Conservation (phyloP, 208 protist genomes). For the Trypanosoma congolense region DNA sequence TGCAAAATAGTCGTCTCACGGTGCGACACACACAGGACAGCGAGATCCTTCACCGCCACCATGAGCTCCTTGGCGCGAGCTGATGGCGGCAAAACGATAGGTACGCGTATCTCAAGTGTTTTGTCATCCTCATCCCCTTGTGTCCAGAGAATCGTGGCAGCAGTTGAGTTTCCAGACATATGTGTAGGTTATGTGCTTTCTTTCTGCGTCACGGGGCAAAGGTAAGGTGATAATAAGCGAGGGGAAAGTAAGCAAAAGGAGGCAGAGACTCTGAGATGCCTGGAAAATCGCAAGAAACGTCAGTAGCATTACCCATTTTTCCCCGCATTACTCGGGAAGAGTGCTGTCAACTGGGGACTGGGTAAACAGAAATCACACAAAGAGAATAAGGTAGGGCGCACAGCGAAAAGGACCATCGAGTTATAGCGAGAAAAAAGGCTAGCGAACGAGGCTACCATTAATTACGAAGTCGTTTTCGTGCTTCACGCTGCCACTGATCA, state of each 20-base stretch:
- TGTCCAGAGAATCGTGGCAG: constrained; percentile 67
- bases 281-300: not conserved
- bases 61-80: constrained; percentile 67
- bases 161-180: constrained; percentile 28
- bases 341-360: no score
- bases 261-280: not conserved
- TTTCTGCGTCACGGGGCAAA: not conserved
- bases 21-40: constrained; percentile 71
- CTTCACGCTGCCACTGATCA: constrained; percentile 39
- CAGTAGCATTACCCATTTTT: no score
- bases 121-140: constrained; percentile 68
- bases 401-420: no score
- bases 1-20: constrained; percentile 57
- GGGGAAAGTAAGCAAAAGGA: constrained; percentile 8
- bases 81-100: constrained; percentile 51
- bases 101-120: constrained; percentile 67
- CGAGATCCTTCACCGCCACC: constrained; percentile 72
- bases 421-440: no score
- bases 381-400: no score
- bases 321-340: no score
- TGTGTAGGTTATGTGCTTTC: constrained; percentile 1
- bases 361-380: no score
- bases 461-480: constrained; percentile 42
- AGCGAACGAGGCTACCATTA: no score
- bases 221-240: constrained; percentile 2